Percentiles rank a stretch among this genome's conserved stretches.
Evolutionary conservation across 208 protist species (phyloP).

Genomic region (Acanthamoeba royreba): DNA sequence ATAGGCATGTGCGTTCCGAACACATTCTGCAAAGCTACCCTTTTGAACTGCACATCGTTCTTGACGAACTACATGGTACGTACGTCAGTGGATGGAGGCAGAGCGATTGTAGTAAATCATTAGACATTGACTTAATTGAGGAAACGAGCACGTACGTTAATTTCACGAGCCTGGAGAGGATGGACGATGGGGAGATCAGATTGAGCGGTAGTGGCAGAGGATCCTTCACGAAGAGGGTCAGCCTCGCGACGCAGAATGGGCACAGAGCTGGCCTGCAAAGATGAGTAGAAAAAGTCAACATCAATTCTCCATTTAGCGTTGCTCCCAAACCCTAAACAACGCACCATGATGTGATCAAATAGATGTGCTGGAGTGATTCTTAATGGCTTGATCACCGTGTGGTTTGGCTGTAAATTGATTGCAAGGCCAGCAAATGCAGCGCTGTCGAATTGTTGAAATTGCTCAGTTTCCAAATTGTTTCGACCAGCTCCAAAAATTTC

Average conservation of each 20-base stretch:
- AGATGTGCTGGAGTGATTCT: no score
- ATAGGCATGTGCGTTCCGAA: neutral
- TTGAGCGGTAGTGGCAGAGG: neutral
- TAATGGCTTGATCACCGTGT: no score
- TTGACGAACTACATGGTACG: neutral
- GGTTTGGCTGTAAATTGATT: no score
- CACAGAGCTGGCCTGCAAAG: neutral
- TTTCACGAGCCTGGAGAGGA: neutral
- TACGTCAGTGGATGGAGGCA: no score
- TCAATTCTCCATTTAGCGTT: neutral
- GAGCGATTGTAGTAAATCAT: no score
- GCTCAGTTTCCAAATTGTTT: no score
- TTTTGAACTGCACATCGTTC: constrained; percentile 8
- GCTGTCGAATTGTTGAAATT: no score
- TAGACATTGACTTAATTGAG: no score
- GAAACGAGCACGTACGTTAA: neutral
- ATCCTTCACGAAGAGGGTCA: neutral
- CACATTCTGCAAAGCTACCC: neutral
- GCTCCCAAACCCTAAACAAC: no score
- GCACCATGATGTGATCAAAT: no score
- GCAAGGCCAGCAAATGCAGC: no score
- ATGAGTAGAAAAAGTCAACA: neutral
- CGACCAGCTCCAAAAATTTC: no score
- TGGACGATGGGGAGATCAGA: neutral
- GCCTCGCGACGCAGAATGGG: neutral